Evolutionary conservation across 2,329 filamentous ascomycete species (phyloP).

Genomic region (Pseudogymnoascus sp.): DNA sequence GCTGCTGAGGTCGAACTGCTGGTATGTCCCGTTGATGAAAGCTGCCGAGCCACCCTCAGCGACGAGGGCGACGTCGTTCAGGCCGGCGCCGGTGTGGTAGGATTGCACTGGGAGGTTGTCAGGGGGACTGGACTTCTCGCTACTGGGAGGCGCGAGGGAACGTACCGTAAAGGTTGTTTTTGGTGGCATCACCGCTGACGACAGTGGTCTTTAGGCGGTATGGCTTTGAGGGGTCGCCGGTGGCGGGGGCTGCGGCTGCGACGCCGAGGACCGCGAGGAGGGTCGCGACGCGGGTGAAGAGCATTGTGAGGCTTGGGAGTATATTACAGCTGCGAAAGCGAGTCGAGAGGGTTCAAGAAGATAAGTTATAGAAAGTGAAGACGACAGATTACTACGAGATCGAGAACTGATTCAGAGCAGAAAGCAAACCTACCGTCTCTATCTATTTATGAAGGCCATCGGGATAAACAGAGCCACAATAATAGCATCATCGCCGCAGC

Average conservation of each 20-base stretch:
- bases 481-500: background rate
- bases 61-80: constrained; percentile 14
- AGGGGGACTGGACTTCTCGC: background rate
- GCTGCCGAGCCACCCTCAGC: constrained; percentile 7
- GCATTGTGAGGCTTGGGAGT: background rate
- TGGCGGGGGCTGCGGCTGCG: background rate
- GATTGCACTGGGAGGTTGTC: background rate
- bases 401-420: background rate
- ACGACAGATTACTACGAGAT: background rate
- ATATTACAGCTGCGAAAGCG: background rate
- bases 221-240: background rate
- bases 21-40: constrained; percentile 16
- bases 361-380: background rate
- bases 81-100: constrained; percentile 15
- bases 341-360: background rate
- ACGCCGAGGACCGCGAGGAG: background rate
- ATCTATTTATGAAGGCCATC: background rate
- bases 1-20: constrained; percentile 15
- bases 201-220: constrained; percentile 18
- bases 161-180: constrained; percentile 15
- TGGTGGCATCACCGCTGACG: constrained; percentile 10
- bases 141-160: background rate
- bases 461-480: constrained; percentile 2
- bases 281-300: background rate
- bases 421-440: background rate